Evolutionary conservation across 2,329 filamentous ascomycete species (phyloP), one percentile per base, ranked within the genome.

Genomic region (Coniochaeta pulveracea): DNA sequence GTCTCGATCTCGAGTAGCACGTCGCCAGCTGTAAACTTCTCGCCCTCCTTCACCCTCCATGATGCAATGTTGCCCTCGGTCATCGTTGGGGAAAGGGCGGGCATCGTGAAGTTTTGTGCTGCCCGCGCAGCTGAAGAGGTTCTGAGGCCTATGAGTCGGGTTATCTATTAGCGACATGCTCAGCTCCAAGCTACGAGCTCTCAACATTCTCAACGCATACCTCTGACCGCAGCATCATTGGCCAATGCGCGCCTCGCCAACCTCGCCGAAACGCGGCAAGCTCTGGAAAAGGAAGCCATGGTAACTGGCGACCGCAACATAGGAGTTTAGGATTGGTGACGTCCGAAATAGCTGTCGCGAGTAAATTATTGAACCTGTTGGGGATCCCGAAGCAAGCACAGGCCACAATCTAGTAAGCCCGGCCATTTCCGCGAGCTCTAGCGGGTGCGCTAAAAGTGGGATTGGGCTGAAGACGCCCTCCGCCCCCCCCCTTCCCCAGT

Each of bases 1-100:
- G 85, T 93, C 63, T 93, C 85, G 54, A 93, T 91, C 60, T 93
- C 85, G 38, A 93, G 75, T 33, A 93, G 69, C 19, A 93, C 84
- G 56, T 93, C 85, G 45, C 85, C 85, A 37, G 85, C 81, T 32
- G 72, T 66, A 57, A 85, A 93, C 33, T 74, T 69, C 46, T 91
- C 83, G 52, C 85, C 85, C 63, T 93, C 85, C 58, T 89, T 89
- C 49, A 93, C 71, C 56, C 77, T 81, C 85, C 85, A 93, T 40
- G 60, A 73, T 30, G 82, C 72, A 50, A 93, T 93, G 58, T 85
- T 91, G 40, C 85, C 85, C 60, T 93, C 85, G 41, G 85, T 93
- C 85, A 93, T 93, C 37, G 85, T 93, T 36, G 85, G 85, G 40
- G 85, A 93, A 42, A 93, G 71, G 25, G 85, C 85, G 17, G 85